Evolutionary conservation across 208 protist species (phyloP).

Genomic region (Endotrypanum monterogeii): DNA sequence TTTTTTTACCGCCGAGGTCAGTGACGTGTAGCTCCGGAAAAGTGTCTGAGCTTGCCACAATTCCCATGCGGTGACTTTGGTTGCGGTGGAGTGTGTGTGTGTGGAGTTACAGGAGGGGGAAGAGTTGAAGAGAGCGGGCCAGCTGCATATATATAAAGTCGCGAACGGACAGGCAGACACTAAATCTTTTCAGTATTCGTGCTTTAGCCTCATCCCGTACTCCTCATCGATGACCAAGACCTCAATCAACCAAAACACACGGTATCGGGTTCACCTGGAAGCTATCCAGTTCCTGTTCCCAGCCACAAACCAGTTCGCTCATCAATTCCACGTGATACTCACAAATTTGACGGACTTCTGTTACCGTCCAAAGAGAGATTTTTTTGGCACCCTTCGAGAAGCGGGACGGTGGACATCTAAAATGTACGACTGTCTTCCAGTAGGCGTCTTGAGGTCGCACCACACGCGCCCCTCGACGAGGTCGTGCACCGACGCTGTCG

Average conservation of each 20-base stretch:
- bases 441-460: constrained; percentile 29
- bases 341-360: constrained; percentile 67
- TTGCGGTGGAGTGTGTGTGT: not conserved
- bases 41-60: not conserved
- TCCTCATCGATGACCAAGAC: not conserved
- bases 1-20: not conserved
- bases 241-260: constrained; percentile 54
- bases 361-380: constrained; percentile 54
- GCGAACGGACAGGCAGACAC: not conserved
- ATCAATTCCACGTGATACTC: constrained; percentile 60
- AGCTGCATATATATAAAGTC: too few relatives aligned
- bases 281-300: constrained; percentile 67
- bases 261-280: constrained; percentile 78
- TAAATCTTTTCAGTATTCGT: not conserved
- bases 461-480: too few relatives aligned
- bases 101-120: not conserved
- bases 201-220: not conserved
- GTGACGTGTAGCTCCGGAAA: not conserved
- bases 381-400: not conserved
- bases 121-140: not conserved
- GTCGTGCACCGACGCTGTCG: not conserved
- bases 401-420: constrained; percentile 43
- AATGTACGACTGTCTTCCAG: constrained; percentile 72
- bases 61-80: not conserved
- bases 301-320: constrained; percentile 68